A percentile compares a stretch with the other conserved stretches of the same genome.
phyloP scores from a whole-genome alignment of 2,329 filamentous ascomycete genomes.

The Leptographium flavum region DNA sequence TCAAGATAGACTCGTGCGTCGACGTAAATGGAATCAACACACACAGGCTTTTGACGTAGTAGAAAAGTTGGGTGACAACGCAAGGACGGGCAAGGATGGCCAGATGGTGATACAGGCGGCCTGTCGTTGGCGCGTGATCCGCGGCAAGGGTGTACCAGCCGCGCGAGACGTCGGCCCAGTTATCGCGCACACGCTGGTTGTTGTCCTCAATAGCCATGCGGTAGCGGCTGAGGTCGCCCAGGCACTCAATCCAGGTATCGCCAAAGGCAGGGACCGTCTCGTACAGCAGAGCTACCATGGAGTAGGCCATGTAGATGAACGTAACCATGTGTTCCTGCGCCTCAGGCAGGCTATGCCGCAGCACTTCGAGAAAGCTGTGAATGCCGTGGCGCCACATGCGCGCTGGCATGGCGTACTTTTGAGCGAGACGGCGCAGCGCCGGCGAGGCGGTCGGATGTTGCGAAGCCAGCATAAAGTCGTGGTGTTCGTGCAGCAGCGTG shows the following conservation, averaged over 20 bases:
- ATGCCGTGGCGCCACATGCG: constrained; percentile 93
- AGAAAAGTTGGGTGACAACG: constrained; percentile 56
- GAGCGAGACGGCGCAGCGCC: constrained; percentile 52
- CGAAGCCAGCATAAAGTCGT: constrained; percentile 74
- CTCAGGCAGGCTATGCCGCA: constrained; percentile 58
- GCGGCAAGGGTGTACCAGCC: constrained; percentile 79
- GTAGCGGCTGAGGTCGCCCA: constrained; percentile 76
- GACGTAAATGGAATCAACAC: constrained; percentile 52
- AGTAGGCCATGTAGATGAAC: constrained; percentile 81
- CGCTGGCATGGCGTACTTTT: constrained; percentile 81
- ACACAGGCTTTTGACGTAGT: constrained; percentile 56
- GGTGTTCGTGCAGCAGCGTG: constrained; percentile 67
- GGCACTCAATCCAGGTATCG: constrained; percentile 86
- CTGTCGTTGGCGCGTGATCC: constrained; percentile 59
- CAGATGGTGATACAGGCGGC: constrained; percentile 76
- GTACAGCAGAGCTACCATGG: constrained; percentile 74
- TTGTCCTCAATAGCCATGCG: constrained; percentile 85
- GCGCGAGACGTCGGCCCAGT: constrained; percentile 66
- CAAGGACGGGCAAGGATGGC: constrained; percentile 64
- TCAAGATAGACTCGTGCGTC: constrained; percentile 56
- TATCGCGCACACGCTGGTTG: constrained; percentile 58
- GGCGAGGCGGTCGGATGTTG: constrained; percentile 70
- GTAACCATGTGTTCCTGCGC: constrained; percentile 81
- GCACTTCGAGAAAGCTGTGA: constrained; percentile 65
- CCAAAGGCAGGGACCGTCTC: constrained; percentile 75